Percentiles rank a stretch among this genome's conserved stretches.
Conservation (phyloP, 2,329 filamentous ascomycete genomes). For the Xylaria sp. region DNA sequence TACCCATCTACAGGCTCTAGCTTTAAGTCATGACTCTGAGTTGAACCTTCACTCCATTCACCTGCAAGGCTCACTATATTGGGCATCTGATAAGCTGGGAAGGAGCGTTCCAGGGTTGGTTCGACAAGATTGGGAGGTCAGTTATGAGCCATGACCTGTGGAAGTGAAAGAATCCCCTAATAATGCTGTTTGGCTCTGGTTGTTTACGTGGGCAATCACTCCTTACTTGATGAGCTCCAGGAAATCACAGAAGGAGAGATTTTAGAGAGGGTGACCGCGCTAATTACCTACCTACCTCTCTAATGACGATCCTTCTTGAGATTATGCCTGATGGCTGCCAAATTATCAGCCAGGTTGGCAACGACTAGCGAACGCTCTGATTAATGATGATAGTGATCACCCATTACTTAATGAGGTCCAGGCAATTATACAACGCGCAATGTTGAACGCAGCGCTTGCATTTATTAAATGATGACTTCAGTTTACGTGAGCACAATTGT, state of each 20-base stretch:
- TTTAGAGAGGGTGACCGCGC: constrained; percentile 17
- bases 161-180: constrained; percentile 26
- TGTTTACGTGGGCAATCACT: constrained; percentile 23
- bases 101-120: constrained; percentile 23
- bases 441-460: constrained; percentile 23
- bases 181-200: constrained; percentile 26
- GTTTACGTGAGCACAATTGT: constrained; percentile 23
- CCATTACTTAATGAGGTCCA: constrained; percentile 25
- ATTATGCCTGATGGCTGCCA: constrained; percentile 22
- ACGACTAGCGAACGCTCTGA: constrained; percentile 20
- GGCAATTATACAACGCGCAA: constrained; percentile 25
- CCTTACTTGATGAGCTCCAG: constrained; percentile 23
- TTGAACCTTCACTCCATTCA: constrained; percentile 24
- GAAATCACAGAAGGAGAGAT: constrained; percentile 23
- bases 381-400: constrained; percentile 21
- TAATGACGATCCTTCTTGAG: constrained; percentile 20
- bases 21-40: constrained; percentile 23
- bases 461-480: constrained; percentile 25
- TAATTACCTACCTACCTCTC: constrained; percentile 21
- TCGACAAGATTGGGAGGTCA: constrained; percentile 27
- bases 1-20: constrained; percentile 18
- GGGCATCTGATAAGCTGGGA: constrained; percentile 22
- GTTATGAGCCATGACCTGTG: constrained; percentile 21
- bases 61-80: constrained; percentile 23
- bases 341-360: constrained; percentile 26